Conservation (phyloP, 768 basidiomycete species). For the Lentinus brumalis region DNA sequence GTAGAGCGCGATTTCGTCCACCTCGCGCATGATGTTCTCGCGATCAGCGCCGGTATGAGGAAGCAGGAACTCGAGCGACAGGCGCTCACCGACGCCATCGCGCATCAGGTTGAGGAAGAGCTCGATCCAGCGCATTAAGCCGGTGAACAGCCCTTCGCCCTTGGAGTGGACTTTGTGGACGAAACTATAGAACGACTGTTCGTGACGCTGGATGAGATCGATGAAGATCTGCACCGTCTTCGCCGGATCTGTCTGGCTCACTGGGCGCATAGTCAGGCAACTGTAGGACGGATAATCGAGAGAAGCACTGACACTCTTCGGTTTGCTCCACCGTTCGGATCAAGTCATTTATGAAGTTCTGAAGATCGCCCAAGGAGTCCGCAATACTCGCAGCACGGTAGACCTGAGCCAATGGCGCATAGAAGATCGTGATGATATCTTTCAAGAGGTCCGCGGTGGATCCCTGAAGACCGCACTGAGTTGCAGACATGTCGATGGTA, state of each 20-base stretch:
- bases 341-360: slow-evolving; percentile 93
- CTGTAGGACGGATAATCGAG: no score
- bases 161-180: slow-evolving; percentile 99
- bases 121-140: slow-evolving; percentile 96
- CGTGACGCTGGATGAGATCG: slow-evolving; percentile 89
- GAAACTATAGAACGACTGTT: slow-evolving; percentile 94
- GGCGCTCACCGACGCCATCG: slow-evolving; percentile 72
- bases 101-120: slow-evolving; percentile 89
- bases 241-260: slow-evolving; percentile 80
- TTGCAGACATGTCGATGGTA: not conserved
- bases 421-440: slow-evolving; percentile 99
- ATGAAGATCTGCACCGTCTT: slow-evolving; percentile 92
- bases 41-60: slow-evolving; percentile 83
- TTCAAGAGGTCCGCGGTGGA: slow-evolving; percentile 93
- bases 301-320: slow-evolving; percentile 72
- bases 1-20: slow-evolving; percentile 87
- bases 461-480: slow-evolving; percentile 53
- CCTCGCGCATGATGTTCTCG: slow-evolving; percentile 74
- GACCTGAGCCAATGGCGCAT: slow-evolving; percentile 93
- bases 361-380: slow-evolving; percentile 88
- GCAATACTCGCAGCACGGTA: slow-evolving; percentile 97
- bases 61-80: slow-evolving; percentile 88
- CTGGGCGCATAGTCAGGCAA: slow-evolving; percentile 39
- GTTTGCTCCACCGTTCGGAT: slow-evolving; percentile 91
- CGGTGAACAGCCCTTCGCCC: slow-evolving; percentile 90